These are phyloP conservation scores for Psilocybe subaeruginosa DNA, from an alignment of 768 basidiomycete genomes.

Conservation along the genomic window DNA sequence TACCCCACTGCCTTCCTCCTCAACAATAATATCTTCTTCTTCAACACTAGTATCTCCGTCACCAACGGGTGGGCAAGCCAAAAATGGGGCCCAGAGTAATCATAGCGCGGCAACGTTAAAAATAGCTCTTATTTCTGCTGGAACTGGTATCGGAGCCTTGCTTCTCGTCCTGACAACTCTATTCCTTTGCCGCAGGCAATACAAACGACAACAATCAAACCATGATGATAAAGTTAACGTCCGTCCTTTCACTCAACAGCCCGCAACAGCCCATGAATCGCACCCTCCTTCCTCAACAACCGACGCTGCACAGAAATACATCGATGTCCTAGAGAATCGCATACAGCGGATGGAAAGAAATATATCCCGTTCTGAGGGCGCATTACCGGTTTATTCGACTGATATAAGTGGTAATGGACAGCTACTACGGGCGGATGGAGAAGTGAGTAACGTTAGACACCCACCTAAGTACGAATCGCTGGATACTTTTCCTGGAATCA, in stretches of 20 bases:
- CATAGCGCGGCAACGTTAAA: not conserved
- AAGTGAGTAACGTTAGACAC: too few species aligned
- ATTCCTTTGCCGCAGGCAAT: not conserved
- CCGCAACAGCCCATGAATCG: not conserved
- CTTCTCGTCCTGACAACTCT: not conserved
- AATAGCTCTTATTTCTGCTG: not conserved
- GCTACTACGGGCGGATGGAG: too few species aligned
- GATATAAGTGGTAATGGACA: too few species aligned
- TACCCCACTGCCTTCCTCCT: too few species aligned
- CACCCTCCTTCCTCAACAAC: not conserved
- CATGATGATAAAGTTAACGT: not conserved
- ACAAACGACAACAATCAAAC: not conserved
- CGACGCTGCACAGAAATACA: not conserved
- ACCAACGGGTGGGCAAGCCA: too few species aligned
- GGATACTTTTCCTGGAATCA: too few species aligned
- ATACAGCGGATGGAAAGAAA: not conserved
- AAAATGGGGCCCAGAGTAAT: too few species aligned
- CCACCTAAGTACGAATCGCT: too few species aligned
- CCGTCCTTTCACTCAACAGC: not conserved
- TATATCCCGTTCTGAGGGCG: too few species aligned
- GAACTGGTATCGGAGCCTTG: not conserved
- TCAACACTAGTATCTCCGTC: too few species aligned
- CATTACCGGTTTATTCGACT: too few species aligned
- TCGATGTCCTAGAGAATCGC: not conserved
- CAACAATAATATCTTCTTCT: too few species aligned